phyloP scores from a whole-genome alignment of 208 protist species.

The Crithidia expoeki region DNA sequence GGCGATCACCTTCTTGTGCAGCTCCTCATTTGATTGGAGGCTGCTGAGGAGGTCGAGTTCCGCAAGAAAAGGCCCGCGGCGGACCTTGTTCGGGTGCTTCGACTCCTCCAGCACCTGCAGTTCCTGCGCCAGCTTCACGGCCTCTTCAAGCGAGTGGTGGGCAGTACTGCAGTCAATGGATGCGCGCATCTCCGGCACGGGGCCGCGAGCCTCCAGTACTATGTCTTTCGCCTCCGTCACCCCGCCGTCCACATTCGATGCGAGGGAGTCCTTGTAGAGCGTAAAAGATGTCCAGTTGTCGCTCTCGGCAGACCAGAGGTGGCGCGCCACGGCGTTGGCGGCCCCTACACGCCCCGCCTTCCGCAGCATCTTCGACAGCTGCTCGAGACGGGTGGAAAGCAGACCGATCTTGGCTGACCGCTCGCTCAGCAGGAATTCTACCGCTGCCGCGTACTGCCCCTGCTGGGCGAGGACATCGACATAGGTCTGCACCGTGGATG shows the following conservation, averaged over 20 bases:
- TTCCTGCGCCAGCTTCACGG: constrained; percentile 49
- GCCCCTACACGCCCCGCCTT: constrained; percentile 41
- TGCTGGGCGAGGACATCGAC: constrained; percentile 83
- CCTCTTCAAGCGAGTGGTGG: constrained; percentile 51
- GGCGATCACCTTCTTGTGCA: constrained; percentile 48
- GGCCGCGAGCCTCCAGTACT: constrained; percentile 28
- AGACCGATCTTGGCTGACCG: constrained; percentile 68
- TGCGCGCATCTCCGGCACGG: constrained; percentile 33
- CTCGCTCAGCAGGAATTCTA: constrained; percentile 66
- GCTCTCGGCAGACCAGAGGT: constrained; percentile 59
- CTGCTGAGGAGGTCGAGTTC: constrained; percentile 68
- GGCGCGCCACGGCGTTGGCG: constrained; percentile 64
- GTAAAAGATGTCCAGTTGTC: constrained; percentile 85
- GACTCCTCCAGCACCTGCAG: constrained; percentile 36
- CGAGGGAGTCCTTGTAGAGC: constrained; percentile 67
- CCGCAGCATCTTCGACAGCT: constrained; percentile 50
- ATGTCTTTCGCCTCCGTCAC: constrained; percentile 9
- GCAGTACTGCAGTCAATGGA: constrained; percentile 43
- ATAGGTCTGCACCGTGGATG: constrained; percentile 75
- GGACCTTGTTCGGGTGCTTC: constrained; percentile 40
- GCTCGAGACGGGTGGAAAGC: constrained; percentile 77
- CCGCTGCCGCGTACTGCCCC: constrained; percentile 52
- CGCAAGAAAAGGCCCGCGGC: constrained; percentile 82
- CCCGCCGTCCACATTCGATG: constrained; percentile 1
- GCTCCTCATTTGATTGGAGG: constrained; percentile 21